phyloP scores from a whole-genome alignment of 2,329 filamentous ascomycete species.

The Fusarium secorum region DNA sequence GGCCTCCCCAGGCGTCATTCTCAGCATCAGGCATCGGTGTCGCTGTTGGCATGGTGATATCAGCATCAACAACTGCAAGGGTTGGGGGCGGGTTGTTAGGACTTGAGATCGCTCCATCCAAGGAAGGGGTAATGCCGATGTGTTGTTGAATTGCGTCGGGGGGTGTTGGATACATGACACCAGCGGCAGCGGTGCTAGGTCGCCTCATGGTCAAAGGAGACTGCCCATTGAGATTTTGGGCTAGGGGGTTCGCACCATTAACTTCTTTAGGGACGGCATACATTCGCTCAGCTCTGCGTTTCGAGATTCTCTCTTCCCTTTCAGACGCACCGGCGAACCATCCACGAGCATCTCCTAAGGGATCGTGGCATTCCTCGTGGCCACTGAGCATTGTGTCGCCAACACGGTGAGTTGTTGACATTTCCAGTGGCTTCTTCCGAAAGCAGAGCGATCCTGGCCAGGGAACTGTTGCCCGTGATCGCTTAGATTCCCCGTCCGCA shows the following conservation, averaged over 20 bases:
- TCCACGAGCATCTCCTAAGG: slow-evolving; percentile 55
- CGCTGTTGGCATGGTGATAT: slow-evolving; percentile 34
- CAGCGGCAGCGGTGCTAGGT: slow-evolving; percentile 55
- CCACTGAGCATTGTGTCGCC: slow-evolving; percentile 51
- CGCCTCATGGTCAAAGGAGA: slow-evolving; percentile 62
- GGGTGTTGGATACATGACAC: slow-evolving; percentile 75
- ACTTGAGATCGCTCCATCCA: slow-evolving; percentile 64
- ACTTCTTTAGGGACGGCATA: slow-evolving; percentile 52
- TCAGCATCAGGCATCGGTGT: slow-evolving; percentile 34
- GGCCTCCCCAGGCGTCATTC: slow-evolving; percentile 47
- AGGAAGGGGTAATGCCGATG: slow-evolving; percentile 62
- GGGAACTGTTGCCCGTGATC: slow-evolving; percentile 54
- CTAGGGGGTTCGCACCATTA: slow-evolving; percentile 52
- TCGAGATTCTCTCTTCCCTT: slow-evolving; percentile 56
- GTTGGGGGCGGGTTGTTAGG: slow-evolving; percentile 56
- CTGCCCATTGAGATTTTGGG: slow-evolving; percentile 56
- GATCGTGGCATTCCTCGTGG: slow-evolving; percentile 56
- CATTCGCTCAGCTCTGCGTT: slow-evolving; percentile 61
- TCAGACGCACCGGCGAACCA: slow-evolving; percentile 58
- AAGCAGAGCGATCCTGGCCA: slow-evolving; percentile 66
- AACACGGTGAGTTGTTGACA: slow-evolving; percentile 50
- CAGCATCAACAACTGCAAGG: slow-evolving; percentile 44
- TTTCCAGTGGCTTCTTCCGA: slow-evolving; percentile 55
- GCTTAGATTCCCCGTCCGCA: slow-evolving; percentile 52
- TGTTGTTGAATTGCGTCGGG: slow-evolving; percentile 69